Conservation (phyloP, 345 rosid genomes). For the Gossypium longicalyx region DNA sequence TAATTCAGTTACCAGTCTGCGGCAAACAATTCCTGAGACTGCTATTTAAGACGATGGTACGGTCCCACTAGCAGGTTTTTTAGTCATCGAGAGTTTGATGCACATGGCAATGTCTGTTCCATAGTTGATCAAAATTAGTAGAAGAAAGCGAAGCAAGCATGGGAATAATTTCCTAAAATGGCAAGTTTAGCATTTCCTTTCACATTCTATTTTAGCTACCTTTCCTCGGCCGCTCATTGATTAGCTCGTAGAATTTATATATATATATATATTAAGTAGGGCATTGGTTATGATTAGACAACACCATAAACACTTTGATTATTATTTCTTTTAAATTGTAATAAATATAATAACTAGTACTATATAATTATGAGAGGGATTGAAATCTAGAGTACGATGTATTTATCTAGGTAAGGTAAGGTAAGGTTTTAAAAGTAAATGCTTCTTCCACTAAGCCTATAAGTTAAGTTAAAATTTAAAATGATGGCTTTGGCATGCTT, state of each 20-base stretch:
- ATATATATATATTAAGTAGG: conserved; percentile 8
- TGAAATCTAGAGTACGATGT: background rate
- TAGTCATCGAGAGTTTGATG: conserved; percentile 16
- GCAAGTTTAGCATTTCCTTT: conserved; percentile 11
- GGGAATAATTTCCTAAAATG: conserved; percentile 36
- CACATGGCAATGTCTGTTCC: conserved; percentile 22
- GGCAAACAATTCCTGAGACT: background rate
- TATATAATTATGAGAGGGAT: background rate
- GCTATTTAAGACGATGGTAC: conserved; percentile 27
- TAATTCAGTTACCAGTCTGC: background rate
- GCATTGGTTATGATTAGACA: conserved; percentile 32
- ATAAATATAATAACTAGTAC: background rate
- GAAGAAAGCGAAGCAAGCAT: conserved; percentile 9
- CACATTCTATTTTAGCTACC: conserved; percentile 9
- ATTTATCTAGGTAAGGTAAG: background rate
- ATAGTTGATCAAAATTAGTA: background rate
- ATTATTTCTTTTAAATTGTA: background rate
- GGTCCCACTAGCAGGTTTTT: conserved; percentile 22
- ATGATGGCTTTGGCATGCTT: background rate
- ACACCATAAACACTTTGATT: conserved; percentile 27
- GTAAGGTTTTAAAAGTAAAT: conserved; percentile 13
- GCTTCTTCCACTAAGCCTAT: conserved; percentile 34
- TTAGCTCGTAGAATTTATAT: background rate
- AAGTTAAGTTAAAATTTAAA: conserved; percentile 2
- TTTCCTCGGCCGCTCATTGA: conserved; percentile 23